These are phyloP conservation scores for Diaporthe nobilis DNA, from an alignment of 2,329 filamentous ascomycete species.

Conservation along the genomic window DNA sequence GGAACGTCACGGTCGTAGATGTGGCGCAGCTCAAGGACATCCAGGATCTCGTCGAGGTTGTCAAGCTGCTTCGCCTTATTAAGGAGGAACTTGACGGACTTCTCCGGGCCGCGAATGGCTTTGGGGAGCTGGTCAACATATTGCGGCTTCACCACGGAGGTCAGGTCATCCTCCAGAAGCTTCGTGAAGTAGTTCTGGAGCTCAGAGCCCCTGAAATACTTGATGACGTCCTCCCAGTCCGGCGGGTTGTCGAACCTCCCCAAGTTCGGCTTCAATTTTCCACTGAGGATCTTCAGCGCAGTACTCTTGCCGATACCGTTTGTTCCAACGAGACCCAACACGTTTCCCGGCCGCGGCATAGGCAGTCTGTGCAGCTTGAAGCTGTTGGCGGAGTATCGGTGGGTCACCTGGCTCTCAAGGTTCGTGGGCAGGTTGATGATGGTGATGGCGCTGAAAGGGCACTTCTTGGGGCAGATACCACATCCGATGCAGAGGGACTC, in stretches of 20 bases:
- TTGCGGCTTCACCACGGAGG: conserved; percentile 98
- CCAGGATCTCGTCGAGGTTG: conserved; percentile 85
- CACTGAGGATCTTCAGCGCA: conserved; percentile 98
- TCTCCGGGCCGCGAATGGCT: conserved; percentile 86
- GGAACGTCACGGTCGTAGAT: conserved; percentile 93
- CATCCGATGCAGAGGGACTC: conserved; percentile 97
- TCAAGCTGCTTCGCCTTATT: conserved; percentile 81
- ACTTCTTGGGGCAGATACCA: conserved; percentile 99
- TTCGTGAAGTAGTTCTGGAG: conserved; percentile 99
- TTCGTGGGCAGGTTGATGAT: conserved; percentile 99
- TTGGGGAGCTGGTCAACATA: conserved; percentile 99
- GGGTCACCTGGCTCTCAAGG: conserved; percentile 97
- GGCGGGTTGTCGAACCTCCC: conserved; percentile 96
- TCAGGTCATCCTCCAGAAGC: conserved; percentile 94
- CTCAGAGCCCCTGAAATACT: conserved; percentile 97
- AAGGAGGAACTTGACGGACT: conserved; percentile 84
- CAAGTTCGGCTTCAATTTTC: conserved; percentile 98
- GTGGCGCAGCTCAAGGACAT: conserved; percentile 87
- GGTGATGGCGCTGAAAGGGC: conserved; percentile 97
- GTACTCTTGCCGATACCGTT: conserved; percentile 99
- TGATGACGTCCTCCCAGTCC: conserved; percentile 99
- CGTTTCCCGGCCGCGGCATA: conserved; percentile 94
- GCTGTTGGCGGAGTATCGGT: conserved; percentile 99
- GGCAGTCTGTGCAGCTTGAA: conserved; percentile 96
- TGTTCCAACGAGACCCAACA: conserved; percentile 95